Base-by-base conservation (phyloP, 2,329 filamentous ascomycete species). In the Trichoderma sp. region DNA sequence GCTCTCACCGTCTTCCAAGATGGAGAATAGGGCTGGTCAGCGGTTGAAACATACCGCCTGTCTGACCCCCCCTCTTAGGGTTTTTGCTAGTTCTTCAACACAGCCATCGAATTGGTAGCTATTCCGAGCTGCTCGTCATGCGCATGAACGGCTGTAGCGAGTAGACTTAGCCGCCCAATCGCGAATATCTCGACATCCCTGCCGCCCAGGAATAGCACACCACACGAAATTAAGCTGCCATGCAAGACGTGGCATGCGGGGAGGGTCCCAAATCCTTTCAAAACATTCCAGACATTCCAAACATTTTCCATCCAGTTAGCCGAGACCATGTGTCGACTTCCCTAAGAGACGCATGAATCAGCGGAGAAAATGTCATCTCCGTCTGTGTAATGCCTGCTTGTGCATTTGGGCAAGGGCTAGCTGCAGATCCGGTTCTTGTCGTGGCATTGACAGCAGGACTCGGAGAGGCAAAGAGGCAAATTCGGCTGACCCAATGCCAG, bases 131-230 rank as follows among this genome's bases (percentile, higher is more conserved):
- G 52, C 27, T 19, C 52, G 32, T 54, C 29, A 64, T 64, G 60
- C 60, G 60, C 60, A 64, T 64, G 58, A 64, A 64, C 54, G 32
- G 60, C 35, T 50, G 45, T 17, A 7, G 54, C 54, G 54, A 39
- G 35, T 35, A 58, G 22, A 42, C 22, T 39, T 15, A 27, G 54
- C 34, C 54, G 54, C 29, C 59, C 45, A 37, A 27, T 35, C 59
- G 37, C 19, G 54, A 22, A 25, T 37, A 15, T 57, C 19, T 35
- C 32, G 5, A 17, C 54, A 37, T 27, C 54, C 54, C 7, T 52
- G 59, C 12, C 22, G 34, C 54, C 32, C 54, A 37, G 34, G 45
- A 52, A 63, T 63, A 63, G 37, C 57, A 27, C 29, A 39, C 25
- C 58, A 61, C 32, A 37, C 19, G 50, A 54, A n/a, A 64, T 64